Evolutionary conservation across 805 yeast species (phyloP).

Genomic region (Metschnikowia lunata): DNA sequence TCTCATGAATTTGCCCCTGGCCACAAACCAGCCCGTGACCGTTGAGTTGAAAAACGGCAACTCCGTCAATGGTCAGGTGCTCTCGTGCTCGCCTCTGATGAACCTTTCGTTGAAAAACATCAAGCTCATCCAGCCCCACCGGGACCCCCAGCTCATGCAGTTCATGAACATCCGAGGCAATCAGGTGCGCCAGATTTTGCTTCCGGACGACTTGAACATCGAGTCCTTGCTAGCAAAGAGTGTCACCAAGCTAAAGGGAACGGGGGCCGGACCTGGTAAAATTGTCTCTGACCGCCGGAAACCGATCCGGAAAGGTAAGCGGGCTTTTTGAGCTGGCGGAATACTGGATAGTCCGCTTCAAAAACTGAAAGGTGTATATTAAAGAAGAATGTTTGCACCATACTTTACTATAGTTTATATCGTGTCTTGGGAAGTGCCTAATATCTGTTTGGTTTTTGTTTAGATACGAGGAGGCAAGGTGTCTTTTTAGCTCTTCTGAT

Average conservation of each 20-base stretch:
- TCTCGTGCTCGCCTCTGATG: constrained; percentile 87
- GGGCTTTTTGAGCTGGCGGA: constrained; percentile 10
- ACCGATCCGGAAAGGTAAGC: constrained; percentile 14
- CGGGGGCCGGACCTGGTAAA: constrained; percentile 40
- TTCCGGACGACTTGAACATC: constrained; percentile 82
- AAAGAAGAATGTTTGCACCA: too few relatives aligned
- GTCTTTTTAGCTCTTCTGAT: too few relatives aligned
- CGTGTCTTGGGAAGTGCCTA: too few relatives aligned
- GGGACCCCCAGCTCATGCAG: constrained; percentile 67
- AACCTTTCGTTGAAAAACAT: constrained; percentile 78
- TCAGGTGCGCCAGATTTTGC: constrained; percentile 73
- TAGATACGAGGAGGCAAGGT: too few relatives aligned
- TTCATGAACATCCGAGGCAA: constrained; percentile 85
- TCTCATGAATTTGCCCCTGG: constrained; percentile 65
- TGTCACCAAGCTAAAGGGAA: constrained; percentile 37
- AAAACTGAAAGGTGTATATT: too few relatives aligned
- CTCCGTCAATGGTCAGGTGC: constrained; percentile 75
- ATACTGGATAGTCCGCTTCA: too few relatives aligned
- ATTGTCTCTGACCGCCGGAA: constrained; percentile 15
- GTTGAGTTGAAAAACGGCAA: constrained; percentile 92
- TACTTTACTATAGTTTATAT: too few relatives aligned
- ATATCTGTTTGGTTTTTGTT: too few relatives aligned
- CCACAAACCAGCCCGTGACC: constrained; percentile 77
- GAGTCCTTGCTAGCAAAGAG: constrained; percentile 58
- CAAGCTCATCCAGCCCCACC: constrained; percentile 67